Conservation (phyloP, 2,329 filamentous ascomycete genomes). For the Diaporthe ampelina region DNA sequence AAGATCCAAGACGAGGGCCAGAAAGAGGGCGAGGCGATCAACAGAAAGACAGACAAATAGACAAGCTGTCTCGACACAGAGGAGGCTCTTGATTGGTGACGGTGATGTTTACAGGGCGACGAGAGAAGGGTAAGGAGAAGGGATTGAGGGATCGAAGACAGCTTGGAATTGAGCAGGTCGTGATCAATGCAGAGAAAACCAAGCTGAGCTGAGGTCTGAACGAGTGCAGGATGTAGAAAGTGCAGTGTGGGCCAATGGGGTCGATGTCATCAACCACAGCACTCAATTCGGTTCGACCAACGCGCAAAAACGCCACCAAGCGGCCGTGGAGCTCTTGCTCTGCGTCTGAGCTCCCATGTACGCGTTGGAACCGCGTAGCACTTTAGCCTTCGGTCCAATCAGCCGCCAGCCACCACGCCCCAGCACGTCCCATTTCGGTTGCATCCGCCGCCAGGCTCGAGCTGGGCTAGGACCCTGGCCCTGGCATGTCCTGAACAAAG, state of each 20-base stretch:
- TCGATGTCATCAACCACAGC: conserved; percentile 29
- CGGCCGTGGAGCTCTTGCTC: conserved; percentile 13
- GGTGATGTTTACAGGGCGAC: conserved; percentile 22
- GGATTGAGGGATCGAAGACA: not conserved
- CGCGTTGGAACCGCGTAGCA: conserved; percentile 31
- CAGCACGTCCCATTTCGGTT: conserved; percentile 23
- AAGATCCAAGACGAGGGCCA: not conserved
- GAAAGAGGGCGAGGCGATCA: not conserved
- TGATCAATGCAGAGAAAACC: not conserved
- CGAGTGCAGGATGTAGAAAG: not conserved
- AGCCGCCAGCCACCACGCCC: not conserved
- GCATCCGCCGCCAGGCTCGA: conserved; percentile 16
- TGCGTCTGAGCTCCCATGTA: conserved; percentile 24
- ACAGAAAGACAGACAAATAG: not conserved
- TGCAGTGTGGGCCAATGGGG: conserved; percentile 14
- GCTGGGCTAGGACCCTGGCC: not conserved
- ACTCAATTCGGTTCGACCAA: conserved; percentile 24
- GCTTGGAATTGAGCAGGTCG: not conserved
- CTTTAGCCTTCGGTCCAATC: conserved; percentile 30
- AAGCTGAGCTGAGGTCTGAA: conserved; percentile 1
- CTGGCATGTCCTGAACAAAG: no score
- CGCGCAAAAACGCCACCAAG: conserved; percentile 25
- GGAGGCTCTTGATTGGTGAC: not conserved
- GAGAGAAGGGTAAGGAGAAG: not conserved
- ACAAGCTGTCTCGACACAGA: conserved; percentile 6